Evolutionary conservation across 2,329 filamentous ascomycete species (phyloP), one percentile per base, ranked within the genome.

Genomic region (Exophiala viscosa): DNA sequence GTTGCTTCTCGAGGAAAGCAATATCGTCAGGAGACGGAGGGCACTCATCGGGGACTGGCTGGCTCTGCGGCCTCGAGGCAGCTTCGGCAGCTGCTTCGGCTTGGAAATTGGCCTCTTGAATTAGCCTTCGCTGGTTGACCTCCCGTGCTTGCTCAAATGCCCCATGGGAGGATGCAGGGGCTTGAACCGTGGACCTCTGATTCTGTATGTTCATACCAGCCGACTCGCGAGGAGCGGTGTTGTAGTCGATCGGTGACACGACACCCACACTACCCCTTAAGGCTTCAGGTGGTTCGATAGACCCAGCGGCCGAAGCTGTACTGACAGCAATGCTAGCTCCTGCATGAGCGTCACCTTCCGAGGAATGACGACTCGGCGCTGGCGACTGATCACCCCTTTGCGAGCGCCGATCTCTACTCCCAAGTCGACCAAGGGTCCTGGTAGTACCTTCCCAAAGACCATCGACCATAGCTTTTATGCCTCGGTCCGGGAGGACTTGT

Each of bases 251-350:
- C 17, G 48, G 44, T 32, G 52, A 48, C n/a, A 38, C 34, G 6
- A 40, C 28, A 9, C 46, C 23, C 8, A 28, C 23, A 28, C 23
- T 28, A 5, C 23, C 63, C 50, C 67, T 62, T 55, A 69, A 64
- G 15, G 69, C 60, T 50, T 69, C 67, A n/a, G 71, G 67, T 33
- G 62, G 64, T 46, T 71, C 67, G 47, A 76, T 65, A 35, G 73
- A 69, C 10, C 73, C 73, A 35, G 70, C 66, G 7, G 73, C 74
- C 20, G 72, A 72, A 14, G 73, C 68, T 43, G 69, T 70, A 47
- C 69, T 76, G 40, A 76, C 55, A 34, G 72, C 73, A 23, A 76
- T 60, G 48, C 69, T 76, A 9, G 74, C 72, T 40, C 69, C 69
- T 18, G 69, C 69, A 55, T 70, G 38, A 59, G 65, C 49, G 69